A percentile compares a stretch with the other conserved stretches of the same genome.
phyloP scores from a whole-genome alignment of 192 early-diverging fungal genomes.

The Gonapodya prolifera region DNA sequence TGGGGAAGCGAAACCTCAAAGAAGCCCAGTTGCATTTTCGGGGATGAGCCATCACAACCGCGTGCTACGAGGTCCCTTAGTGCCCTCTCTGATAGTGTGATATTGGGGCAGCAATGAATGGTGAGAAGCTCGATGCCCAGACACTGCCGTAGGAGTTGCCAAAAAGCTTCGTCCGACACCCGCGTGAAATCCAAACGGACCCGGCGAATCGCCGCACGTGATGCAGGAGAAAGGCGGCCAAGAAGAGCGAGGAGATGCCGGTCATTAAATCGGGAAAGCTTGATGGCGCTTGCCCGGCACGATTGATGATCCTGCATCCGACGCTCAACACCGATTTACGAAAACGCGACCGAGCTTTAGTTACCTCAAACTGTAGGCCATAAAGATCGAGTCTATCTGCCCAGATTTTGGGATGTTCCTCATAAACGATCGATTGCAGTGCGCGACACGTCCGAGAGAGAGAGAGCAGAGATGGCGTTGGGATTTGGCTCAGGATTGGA shows the following conservation, averaged over 20 bases:
- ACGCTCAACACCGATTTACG: too few species aligned
- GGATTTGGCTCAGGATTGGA: background rate
- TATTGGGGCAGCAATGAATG: background rate
- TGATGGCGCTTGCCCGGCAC: too few species aligned
- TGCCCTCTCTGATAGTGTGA: background rate
- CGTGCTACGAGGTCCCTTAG: background rate
- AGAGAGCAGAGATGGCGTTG: background rate
- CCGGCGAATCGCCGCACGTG: background rate
- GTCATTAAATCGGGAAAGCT: background rate
- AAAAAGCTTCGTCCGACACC: background rate
- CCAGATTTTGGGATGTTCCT: background rate
- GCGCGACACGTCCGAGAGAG: background rate
- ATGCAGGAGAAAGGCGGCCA: background rate
- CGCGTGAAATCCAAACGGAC: background rate
- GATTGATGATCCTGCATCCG: too few species aligned
- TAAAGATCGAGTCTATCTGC: background rate
- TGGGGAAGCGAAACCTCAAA: background rate
- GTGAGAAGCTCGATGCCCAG: background rate
- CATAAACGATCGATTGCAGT: background rate
- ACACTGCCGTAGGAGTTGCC: background rate
- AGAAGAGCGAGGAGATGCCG: background rate
- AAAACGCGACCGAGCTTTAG: too few species aligned
- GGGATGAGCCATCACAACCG: background rate
- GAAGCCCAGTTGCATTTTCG: background rate
- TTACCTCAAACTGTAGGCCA: background rate